These are phyloP conservation scores for Quercus bicolor DNA, from an alignment of 306 rosid genomes.

Conservation along the genomic window DNA sequence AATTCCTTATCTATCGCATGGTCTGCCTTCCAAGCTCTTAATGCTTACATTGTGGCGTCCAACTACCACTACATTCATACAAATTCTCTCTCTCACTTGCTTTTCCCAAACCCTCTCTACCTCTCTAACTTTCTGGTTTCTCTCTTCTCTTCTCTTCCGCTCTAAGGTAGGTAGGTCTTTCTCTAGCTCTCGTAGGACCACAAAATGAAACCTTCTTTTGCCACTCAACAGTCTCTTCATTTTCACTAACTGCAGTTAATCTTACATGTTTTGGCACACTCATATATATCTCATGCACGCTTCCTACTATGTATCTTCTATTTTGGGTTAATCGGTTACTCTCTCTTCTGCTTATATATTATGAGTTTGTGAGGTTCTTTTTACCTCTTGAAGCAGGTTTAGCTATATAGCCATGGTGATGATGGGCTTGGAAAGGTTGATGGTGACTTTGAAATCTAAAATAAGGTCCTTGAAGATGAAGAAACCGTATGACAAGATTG, in stretches of 20 bases:
- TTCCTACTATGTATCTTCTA: not conserved
- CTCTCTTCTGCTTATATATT: not conserved
- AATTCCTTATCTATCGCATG: conserved; percentile 12
- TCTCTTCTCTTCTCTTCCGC: not conserved
- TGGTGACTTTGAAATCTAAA: conserved; percentile 65
- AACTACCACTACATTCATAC: conserved; percentile 20
- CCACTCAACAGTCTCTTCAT: not conserved
- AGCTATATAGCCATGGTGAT: conserved; percentile 29
- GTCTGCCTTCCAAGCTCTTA: conserved; percentile 20
- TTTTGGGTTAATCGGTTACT: not conserved
- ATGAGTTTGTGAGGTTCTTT: not conserved
- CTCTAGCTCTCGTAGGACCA: not conserved
- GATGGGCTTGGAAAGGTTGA: conserved; percentile 59
- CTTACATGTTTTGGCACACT: not conserved
- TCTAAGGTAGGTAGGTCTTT: not conserved
- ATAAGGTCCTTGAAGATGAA: conserved; percentile 64
- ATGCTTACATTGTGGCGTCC: conserved; percentile 8
- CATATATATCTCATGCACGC: not conserved
- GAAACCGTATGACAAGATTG: conserved; percentile 78
- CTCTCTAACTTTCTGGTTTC: conserved; percentile 1
- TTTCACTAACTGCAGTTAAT: not conserved
- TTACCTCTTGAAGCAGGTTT: conserved; percentile 12
- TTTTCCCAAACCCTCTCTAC: conserved; percentile 3
- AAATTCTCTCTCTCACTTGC: conserved; percentile 25
- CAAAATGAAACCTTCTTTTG: not conserved